Base-by-base conservation (phyloP, 768 basidiomycete genomes). In the Tricholoma terreum region DNA sequence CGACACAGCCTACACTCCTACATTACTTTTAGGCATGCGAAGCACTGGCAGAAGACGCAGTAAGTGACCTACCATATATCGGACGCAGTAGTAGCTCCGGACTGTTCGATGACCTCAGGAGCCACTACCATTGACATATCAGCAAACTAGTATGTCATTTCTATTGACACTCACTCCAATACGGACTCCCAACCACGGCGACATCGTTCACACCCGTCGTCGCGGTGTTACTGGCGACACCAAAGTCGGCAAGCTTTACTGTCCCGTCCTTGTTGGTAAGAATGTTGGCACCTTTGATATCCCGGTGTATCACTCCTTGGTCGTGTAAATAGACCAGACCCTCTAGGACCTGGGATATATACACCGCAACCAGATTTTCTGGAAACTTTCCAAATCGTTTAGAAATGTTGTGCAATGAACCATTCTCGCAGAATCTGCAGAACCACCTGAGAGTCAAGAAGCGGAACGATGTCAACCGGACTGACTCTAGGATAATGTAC, bases 321-420 rank as follows among this genome's bases (percentile, higher is more conserved):
- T 98, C 96, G 68, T 99, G 97, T 17, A 99, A 85, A 70, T 99
- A 99, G 49, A 95, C 88, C 33, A 99, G 80, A 1, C 97, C 97
- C 65, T 96, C 91, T 30, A 99, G 81, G 21, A 98, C 92, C 73
- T 99, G 97, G 43, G 90, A 92, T 64, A 98, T 92, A 75, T 98
- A 98, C 14, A 98, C 92, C 0, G 92, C 94, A 24, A 98, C 96
- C 17, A 99, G 85, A 63, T 85, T 90, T 71, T 99, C 97, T 0
- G 97, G 97, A 69, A 99, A 98, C 77, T 98, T 98, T 62, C 97
- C 97, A 67, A 98, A 99, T 49, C 91, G 87, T 73, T 98, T 98
- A 73, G 88, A 89, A 65, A 98, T 97, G 58, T 89, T 91, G 69
- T 96, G 92, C 7, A 99, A 77, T 5, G 94, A 97, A 15, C 97